These are phyloP conservation scores for Mycena pura DNA, from an alignment of 768 basidiomycete species.

Conservation along the genomic window DNA sequence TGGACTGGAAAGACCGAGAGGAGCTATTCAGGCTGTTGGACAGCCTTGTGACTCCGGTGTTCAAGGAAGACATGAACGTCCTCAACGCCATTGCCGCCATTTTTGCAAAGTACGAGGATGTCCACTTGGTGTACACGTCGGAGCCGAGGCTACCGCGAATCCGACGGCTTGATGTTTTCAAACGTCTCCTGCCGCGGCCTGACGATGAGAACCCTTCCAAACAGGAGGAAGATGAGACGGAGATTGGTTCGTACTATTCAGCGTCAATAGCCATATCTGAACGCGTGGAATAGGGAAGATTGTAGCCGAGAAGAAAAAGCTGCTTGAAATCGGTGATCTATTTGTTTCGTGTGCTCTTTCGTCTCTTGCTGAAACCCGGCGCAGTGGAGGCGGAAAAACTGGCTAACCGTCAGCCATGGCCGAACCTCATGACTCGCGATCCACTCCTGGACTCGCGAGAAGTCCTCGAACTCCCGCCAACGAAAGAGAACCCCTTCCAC, in stretches of 20 bases:
- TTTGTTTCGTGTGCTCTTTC: not conserved
- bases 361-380: not conserved
- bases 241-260: not conserved
- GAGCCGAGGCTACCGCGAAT: conserved; percentile 21
- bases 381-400: conserved; percentile 20
- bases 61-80: conserved; percentile 22
- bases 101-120: conserved; percentile 26
- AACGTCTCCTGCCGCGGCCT: conserved; percentile 13
- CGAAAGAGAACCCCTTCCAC: conserved; percentile 56
- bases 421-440: conserved; percentile 66
- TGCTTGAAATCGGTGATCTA: conserved; percentile 9
- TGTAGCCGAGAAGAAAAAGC: not conserved
- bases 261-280: not conserved
- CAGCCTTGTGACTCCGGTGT: conserved; percentile 14
- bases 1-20: conserved; percentile 3
- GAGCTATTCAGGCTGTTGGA: conserved; percentile 20
- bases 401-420: conserved; percentile 9
- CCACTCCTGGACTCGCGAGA: conserved; percentile 68
- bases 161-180: conserved; percentile 25
- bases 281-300: not conserved
- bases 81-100: conserved; percentile 22
- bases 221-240: not conserved
- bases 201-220: conserved; percentile 9
- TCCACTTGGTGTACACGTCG: conserved; percentile 11
- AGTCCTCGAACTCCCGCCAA: conserved; percentile 58